Conservation (phyloP, 176 grass and related monocot species). For the Pontederia paniculata region DNA sequence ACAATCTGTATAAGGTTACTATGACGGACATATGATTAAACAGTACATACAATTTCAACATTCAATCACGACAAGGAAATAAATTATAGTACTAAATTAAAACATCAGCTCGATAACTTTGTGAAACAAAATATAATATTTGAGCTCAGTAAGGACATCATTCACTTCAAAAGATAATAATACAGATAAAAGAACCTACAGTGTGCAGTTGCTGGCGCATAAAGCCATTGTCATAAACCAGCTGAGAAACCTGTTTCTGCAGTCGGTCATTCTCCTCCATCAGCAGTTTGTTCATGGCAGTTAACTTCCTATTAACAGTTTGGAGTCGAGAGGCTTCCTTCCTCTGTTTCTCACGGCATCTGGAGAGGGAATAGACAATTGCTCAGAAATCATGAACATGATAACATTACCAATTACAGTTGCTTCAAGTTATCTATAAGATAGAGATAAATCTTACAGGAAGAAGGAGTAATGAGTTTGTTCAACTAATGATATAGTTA, state of each 20-base stretch:
- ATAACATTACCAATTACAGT: too few relatives aligned
- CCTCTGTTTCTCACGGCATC: constrained; percentile 95
- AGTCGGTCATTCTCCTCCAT: constrained; percentile 99
- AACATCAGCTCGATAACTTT: not conserved
- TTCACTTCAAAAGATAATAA: not conserved
- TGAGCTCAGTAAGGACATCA: too few relatives aligned
- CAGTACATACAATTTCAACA: too few relatives aligned
- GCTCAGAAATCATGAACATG: too few relatives aligned
- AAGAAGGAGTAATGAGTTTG: too few relatives aligned
- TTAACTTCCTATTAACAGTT: constrained; percentile 80
- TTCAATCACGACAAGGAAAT: not conserved
- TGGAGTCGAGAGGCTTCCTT: constrained; percentile 92
- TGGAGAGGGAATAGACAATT: not conserved
- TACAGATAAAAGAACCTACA: constrained; percentile 24
- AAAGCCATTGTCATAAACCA: constrained; percentile 62
- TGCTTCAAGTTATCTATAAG: too few relatives aligned
- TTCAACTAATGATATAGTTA: too few relatives aligned
- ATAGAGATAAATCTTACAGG: too few relatives aligned
- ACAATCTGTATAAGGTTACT: not conserved
- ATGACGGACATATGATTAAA: too few relatives aligned
- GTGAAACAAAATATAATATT: not conserved
- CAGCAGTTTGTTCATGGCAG: constrained; percentile 88
- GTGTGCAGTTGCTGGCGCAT: constrained; percentile 60
- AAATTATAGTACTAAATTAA: not conserved
- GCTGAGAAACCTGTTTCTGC: constrained; percentile 91